phyloP scores from a whole-genome alignment of 176 grass and related monocot genomes.

The Chrysopogon serrulatus region DNA sequence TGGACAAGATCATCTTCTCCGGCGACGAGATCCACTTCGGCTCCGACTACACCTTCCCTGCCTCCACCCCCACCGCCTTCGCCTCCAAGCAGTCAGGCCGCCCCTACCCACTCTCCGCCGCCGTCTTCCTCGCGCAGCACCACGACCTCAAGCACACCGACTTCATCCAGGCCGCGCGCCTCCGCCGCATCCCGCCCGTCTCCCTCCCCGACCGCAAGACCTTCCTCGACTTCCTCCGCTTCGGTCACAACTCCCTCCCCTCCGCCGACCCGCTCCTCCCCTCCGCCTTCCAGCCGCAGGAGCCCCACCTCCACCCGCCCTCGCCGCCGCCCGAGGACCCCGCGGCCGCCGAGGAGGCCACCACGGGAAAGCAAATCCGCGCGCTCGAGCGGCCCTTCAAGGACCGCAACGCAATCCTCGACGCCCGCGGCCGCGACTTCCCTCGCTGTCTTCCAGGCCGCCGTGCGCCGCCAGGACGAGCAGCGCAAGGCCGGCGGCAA shows the following conservation, averaged over 20 bases:
- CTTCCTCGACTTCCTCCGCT: slow-evolving; percentile 85
- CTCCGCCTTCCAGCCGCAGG: slow-evolving; percentile 21
- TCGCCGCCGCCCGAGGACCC: slow-evolving; percentile 42
- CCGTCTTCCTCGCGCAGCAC: slow-evolving; percentile 86
- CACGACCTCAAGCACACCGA: slow-evolving; percentile 89
- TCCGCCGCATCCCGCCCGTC: slow-evolving; percentile 68
- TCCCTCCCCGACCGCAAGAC: slow-evolving; percentile 85
- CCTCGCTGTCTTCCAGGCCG: slow-evolving; percentile 40
- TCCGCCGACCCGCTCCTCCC: slow-evolving; percentile 52
- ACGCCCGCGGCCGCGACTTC: slow-evolving; percentile 88
- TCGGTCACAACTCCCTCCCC: slow-evolving; percentile 46
- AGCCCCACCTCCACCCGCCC: slow-evolving; percentile 18
- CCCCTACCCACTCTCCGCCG: slow-evolving; percentile 71
- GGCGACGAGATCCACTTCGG: slow-evolving; percentile 80
- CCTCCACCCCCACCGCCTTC: slow-evolving; percentile 60
- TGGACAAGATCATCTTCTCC: slow-evolving; percentile 60
- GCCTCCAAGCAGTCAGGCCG: slow-evolving; percentile 75
- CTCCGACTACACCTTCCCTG: slow-evolving; percentile 72
- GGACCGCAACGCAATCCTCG: slow-evolving; percentile 72
- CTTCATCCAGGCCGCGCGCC: slow-evolving; percentile 78
- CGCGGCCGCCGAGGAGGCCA: not conserved
- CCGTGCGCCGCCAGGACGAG: slow-evolving; percentile 64
- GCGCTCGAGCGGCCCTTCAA: slow-evolving; percentile 68
- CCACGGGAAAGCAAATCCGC: slow-evolving; percentile 28
- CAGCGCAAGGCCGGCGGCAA: slow-evolving; percentile 57